phyloP scores from a whole-genome alignment of 768 basidiomycete genomes.

The Pleurotus cornucopiae region DNA sequence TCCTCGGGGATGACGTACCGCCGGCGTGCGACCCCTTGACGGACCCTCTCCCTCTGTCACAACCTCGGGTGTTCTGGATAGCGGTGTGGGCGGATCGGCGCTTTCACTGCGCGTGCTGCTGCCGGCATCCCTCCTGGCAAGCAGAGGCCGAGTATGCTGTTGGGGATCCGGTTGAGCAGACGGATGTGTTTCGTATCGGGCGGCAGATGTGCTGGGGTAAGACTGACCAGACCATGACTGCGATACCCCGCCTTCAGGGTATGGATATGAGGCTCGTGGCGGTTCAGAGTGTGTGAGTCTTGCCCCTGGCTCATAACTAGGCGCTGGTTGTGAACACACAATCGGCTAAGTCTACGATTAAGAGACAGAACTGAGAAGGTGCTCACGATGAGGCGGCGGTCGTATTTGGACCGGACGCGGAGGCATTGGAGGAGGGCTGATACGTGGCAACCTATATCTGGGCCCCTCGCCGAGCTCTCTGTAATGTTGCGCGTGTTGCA shows the following conservation, averaged over 20 bases:
- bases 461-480: slow-evolving; percentile 14
- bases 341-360: not conserved
- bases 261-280: not conserved
- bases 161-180: slow-evolving; percentile 9
- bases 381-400: slow-evolving; percentile 1
- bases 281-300: not conserved
- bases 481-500: slow-evolving; percentile 18
- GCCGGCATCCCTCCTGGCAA: not conserved
- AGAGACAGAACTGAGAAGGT: not conserved
- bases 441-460: slow-evolving; percentile 5
- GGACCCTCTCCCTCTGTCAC: slow-evolving; percentile 4
- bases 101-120: slow-evolving; percentile 2
- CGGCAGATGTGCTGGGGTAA: slow-evolving; percentile 7
- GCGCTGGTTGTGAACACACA: not conserved
- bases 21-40: slow-evolving; percentile 5
- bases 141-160: slow-evolving; percentile 2
- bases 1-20: slow-evolving; percentile 5
- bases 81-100: slow-evolving; percentile 1
- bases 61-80: slow-evolving; percentile 2
- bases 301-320: slow-evolving; percentile 3
- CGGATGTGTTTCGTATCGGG: slow-evolving; percentile 6
- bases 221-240: slow-evolving; percentile 8
- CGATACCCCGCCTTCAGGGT: not conserved
- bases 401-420: not conserved
- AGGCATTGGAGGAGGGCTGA: not conserved